Percentiles rank a stretch among this genome's conserved stretches.
phyloP scores from a whole-genome alignment of 192 early-diverging fungal species.

The Backusella sp. region DNA sequence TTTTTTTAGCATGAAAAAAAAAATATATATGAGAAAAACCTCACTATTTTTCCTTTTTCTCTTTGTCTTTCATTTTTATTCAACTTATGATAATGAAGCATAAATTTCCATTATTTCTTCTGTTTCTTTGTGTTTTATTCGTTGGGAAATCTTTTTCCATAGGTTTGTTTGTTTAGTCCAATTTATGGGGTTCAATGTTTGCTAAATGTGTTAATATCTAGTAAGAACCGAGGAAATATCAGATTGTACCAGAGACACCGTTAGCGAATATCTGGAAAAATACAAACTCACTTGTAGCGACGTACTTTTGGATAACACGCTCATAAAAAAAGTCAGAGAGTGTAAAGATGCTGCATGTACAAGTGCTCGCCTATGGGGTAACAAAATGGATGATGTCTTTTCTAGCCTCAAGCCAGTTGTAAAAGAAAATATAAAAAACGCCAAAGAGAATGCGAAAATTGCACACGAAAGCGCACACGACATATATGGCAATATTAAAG shows the following conservation, averaged over 20 bases:
- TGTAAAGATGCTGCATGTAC: conserved; percentile 5
- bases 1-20: conserved; percentile 1
- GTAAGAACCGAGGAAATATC: conserved; percentile 2
- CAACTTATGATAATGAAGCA: not conserved
- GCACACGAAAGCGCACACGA: not conserved
- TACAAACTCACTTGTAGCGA: not conserved
- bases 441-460: not conserved
- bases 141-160: not conserved
- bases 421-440: not conserved
- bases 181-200: not conserved
- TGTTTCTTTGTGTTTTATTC: not conserved
- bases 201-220: not conserved
- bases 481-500: not conserved
- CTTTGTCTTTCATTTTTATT: not conserved
- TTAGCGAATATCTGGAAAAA: not conserved
- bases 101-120: not conserved
- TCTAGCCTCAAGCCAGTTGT: not conserved
- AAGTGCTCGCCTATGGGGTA: not conserved
- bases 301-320: not conserved
- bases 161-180: not conserved
- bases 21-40: not conserved
- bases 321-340: not conserved
- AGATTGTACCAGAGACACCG: not conserved
- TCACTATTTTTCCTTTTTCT: not conserved
- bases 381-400: not conserved